phyloP scores from a whole-genome alignment of 2,329 filamentous ascomycete genomes.

The Raffaelea albimanens region DNA sequence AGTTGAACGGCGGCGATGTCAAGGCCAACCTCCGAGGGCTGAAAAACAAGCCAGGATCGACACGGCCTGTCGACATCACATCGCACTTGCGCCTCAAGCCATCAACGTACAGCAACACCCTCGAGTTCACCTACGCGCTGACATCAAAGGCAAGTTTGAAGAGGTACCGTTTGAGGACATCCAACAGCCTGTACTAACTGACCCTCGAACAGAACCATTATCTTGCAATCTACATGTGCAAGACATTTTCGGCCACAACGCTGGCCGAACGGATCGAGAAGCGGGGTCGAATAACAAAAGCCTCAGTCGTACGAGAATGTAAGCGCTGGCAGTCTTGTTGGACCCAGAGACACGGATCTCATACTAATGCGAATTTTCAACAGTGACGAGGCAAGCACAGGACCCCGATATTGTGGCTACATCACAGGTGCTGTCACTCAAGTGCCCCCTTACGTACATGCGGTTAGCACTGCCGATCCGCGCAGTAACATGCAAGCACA shows the following conservation, averaged over 20 bases:
- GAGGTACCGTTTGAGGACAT: too few species aligned
- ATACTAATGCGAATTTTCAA: background rate
- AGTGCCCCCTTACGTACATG: conserved; percentile 83
- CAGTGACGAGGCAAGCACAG: conserved; percentile 71
- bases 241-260: conserved; percentile 58
- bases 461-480: conserved; percentile 73
- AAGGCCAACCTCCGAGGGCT: conserved; percentile 89
- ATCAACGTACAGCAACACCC: conserved; percentile 59
- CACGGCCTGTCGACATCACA: conserved; percentile 87
- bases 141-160: conserved; percentile 66
- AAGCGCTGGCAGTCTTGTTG: conserved; percentile 24
- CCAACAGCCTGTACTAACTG: too few species aligned
- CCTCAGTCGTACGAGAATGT: conserved; percentile 78
- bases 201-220: conserved; percentile 54
- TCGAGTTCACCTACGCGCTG: conserved; percentile 85
- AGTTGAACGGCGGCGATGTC: conserved; percentile 78
- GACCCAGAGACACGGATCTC: too few species aligned
- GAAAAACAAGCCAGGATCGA: conserved; percentile 94
- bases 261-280: conserved; percentile 59
- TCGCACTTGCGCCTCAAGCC: conserved; percentile 60
- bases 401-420: conserved; percentile 86
- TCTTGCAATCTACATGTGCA: conserved; percentile 66
- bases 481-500: conserved; percentile 71
- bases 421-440: conserved; percentile 80
- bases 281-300: conserved; percentile 66